phyloP scores from a whole-genome alignment of 2,329 filamentous ascomycete species.

The Neocatenulostroma microsporum region DNA sequence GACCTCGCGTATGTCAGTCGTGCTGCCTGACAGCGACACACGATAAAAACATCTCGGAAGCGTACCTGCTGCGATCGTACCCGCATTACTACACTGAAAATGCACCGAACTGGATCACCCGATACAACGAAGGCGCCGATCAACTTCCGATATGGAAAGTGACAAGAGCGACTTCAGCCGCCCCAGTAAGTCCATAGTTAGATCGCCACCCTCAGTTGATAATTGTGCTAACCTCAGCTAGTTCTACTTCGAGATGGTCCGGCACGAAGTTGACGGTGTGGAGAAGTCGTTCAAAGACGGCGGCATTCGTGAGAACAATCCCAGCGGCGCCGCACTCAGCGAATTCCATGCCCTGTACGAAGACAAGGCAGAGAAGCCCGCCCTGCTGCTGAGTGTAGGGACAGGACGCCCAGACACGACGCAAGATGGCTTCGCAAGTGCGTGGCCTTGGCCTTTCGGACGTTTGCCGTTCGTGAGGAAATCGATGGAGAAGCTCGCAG shows the following conservation, averaged over 20 bases:
- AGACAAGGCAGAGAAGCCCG: slow-evolving; percentile 34
- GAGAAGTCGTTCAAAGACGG: slow-evolving; percentile 42
- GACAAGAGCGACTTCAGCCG: slow-evolving; percentile 46
- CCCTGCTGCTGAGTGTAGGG: slow-evolving; percentile 40
- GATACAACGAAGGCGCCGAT: slow-evolving; percentile 43
- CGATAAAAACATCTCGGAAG: slow-evolving; percentile 40
- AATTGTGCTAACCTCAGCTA: too few relatives aligned
- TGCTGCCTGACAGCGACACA: slow-evolving; percentile 45
- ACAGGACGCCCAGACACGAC: slow-evolving; percentile 38
- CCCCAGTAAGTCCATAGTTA: too few relatives aligned
- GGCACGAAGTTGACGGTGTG: slow-evolving; percentile 36
- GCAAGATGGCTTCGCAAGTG: slow-evolving; percentile 40
- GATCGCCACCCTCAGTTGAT: too few relatives aligned
- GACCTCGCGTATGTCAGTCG: slow-evolving; percentile 29
- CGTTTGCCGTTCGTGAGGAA: slow-evolving; percentile 35
- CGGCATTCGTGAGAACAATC: slow-evolving; percentile 46
- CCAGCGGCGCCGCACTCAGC: slow-evolving; percentile 39
- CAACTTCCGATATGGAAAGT: slow-evolving; percentile 45
- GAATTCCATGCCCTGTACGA: slow-evolving; percentile 42
- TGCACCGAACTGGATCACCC: slow-evolving; percentile 38
- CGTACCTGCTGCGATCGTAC: slow-evolving; percentile 43
- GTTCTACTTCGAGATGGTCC: slow-evolving; percentile 45
- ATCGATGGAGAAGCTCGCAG: slow-evolving; percentile 42
- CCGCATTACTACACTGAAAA: slow-evolving; percentile 37
- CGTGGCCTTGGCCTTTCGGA: slow-evolving; percentile 41